Percentiles rank a stretch among this genome's conserved stretches.
Evolutionary conservation across 805 yeast species (phyloP).

Genomic region (Suhomyces kilbournensis): DNA sequence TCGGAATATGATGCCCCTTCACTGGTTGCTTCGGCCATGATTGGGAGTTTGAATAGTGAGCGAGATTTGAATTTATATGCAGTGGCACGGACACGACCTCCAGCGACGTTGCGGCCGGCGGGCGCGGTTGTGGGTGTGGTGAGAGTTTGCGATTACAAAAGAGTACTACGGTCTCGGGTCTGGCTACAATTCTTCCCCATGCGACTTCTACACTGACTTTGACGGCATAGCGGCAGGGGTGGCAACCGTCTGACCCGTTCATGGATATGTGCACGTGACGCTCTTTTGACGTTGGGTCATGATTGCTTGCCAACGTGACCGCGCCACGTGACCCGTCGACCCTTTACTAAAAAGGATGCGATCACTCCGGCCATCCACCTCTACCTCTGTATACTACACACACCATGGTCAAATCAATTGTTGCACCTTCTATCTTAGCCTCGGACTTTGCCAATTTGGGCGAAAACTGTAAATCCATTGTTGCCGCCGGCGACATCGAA

Average conservation of each 20-base stretch:
- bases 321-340: not conserved
- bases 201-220: no score
- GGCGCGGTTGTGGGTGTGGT: no score
- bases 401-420: constrained; percentile 70
- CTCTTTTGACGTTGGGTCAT: not conserved
- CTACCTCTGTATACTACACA: not conserved
- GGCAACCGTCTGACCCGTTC: no score
- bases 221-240: no score
- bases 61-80: not conserved
- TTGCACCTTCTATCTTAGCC: constrained; percentile 94
- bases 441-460: constrained; percentile 89
- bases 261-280: no score
- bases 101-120: no score
- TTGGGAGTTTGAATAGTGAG: not conserved
- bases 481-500: constrained; percentile 78
- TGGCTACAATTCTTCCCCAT: no score
- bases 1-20: constrained; percentile 70
- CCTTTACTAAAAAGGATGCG: not conserved
- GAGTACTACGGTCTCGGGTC: no score
- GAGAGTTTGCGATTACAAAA: no score
- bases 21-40: constrained; percentile 1
- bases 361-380: not conserved
- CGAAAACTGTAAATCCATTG: constrained; percentile 78
- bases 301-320: not conserved
- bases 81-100: not conserved